Evolutionary conservation across 2,329 filamentous ascomycete genomes (phyloP), one percentile per base, ranked within the genome.

Genomic region (Sordariomycetes sp.): DNA sequence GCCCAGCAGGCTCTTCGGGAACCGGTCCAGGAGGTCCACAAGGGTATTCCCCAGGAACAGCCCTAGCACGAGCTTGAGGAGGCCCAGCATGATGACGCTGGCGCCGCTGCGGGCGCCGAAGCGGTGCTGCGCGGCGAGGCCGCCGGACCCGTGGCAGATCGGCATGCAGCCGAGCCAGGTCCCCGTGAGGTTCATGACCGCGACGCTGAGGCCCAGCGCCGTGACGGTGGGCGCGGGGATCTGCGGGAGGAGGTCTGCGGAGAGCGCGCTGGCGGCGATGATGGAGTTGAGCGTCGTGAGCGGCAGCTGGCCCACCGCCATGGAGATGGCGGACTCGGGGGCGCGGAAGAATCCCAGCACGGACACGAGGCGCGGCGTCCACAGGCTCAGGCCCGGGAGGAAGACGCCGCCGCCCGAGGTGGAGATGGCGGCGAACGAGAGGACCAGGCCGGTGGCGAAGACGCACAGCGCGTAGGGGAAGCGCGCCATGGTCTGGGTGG

Each of bases 111-210:
- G 85, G 4, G 93, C 92, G 0, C 93, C 93, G 64, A 97, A 97
- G 4, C 90, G 85, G 69, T 90, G 90, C 69, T 97, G 93, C 0
- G 88, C 94, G 5, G 94, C 94, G 0, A 97, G 76, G 0, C 93
- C 93, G 2, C 93, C 93, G 0, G 90, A 90, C 5, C 93, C 93
- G 68, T 97, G 94, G 67, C 94, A 97, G 3, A 94, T 85, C 3
- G 93, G 94, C 94, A 97, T 97, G 5, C 88, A 88, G 54, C 92
- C 92, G 65, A 96, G 95, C 89, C 90, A 96, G 65, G 89, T 92
- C 18, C 88, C 88, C 1, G 88, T 70, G 3, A 97, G 74, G 68
- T 97, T 97, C 83, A 96, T 95, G 1, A 77, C 66, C 0, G 87
- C 86, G 3, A 97, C 89, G 58, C 90, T 96, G 60, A 92, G 69